Base-by-base conservation (phyloP, 2,329 filamentous ascomycete species). In the Colletotrichum chlorophyti region DNA sequence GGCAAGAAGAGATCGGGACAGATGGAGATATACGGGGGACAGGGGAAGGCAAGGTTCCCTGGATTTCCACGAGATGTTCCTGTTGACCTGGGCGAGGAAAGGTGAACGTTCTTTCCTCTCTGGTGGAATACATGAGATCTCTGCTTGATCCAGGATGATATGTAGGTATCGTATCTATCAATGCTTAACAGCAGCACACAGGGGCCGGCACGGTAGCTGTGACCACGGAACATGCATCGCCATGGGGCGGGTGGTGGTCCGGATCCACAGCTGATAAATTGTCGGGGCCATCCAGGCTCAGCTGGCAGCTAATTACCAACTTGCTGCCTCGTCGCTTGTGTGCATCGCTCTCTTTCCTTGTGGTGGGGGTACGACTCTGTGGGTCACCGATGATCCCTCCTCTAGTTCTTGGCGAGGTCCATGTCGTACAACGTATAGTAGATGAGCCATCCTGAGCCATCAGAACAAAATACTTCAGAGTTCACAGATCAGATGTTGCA, bases 301-400 rank as follows among this genome's bases (percentile, higher is more conserved):
- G 15, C 17, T 9, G 26, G 12, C 47, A 9, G n/a, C 9, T 15
- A 26, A 35, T 35, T 48, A 49, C 23, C 21, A 15, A 31, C 46
- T 40, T 26, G 32, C 34, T n/a, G 21, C n/a, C 11, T n/a, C n/a
- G n/a, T n/a, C n/a, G n/a, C n/a, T n/a, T n/a, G n/a, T n/a, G n/a
- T n/a, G n/a, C n/a, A n/a, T n/a, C n/a, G n/a, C n/a, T n/a, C n/a
- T n/a, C n/a, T n/a, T n/a, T n/a, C n/a, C n/a, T n/a, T n/a, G 12
- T 23, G 42, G 55, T 59, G 55, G 38, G 51, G 51, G 37, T 59
- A 40, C 26, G 37, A 15, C 38, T 55, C n/a, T 48, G 57, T 59
- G 57, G 45, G 46, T 60, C 55, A 59, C 45, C 31, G n/a, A n/a
- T n/a, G n/a, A n/a, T n/a, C n/a, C n/a, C n/a, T n/a, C 42, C 38